Evolutionary conservation across 257 asterid genomes (phyloP).

Genomic region (Verbascum thapsus): DNA sequence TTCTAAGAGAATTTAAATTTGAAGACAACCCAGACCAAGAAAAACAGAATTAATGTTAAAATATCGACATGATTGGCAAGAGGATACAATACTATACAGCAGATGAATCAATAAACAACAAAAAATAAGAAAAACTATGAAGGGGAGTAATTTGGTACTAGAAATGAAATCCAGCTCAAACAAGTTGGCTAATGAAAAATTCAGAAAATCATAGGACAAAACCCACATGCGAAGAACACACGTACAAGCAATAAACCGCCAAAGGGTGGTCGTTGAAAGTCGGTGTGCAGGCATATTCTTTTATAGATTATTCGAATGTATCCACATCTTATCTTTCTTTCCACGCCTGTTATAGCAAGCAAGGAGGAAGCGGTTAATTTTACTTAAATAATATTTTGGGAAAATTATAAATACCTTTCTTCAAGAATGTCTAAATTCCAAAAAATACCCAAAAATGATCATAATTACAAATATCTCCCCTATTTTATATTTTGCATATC

Average conservation of each 20-base stretch:
- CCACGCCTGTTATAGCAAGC: too few species aligned
- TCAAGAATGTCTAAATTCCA: too few species aligned
- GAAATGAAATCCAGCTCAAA: slow-evolving; percentile 44
- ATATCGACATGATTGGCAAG: slow-evolving; percentile 31
- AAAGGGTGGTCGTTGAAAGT: slow-evolving; percentile 44
- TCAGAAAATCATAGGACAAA: slow-evolving; percentile 32
- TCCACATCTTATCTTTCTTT: too few species aligned
- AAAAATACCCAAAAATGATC: too few species aligned
- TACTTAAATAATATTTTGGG: too few species aligned
- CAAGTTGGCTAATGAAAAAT: slow-evolving; percentile 36
- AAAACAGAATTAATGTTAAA: slow-evolving; percentile 30
- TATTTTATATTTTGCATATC: too few species aligned
- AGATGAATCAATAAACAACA: slow-evolving; percentile 20
- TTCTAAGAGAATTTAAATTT: too few species aligned
- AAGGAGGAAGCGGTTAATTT: too few species aligned
- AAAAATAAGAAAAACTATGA: slow-evolving; percentile 16
- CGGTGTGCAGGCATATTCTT: slow-evolving; percentile 68
- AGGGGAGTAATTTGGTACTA: neutral
- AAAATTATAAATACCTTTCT: too few species aligned
- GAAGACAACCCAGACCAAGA: slow-evolving; percentile 41
- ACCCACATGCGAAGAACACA: slow-evolving; percentile 54
- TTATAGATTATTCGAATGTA: slow-evolving; percentile 61
- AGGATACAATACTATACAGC: slow-evolving; percentile 14
- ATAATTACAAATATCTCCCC: too few species aligned
- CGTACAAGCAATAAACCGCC: slow-evolving; percentile 64